Conservation (phyloP, 2,329 filamentous ascomycete species). For the Aspergillus aculeatus region DNA sequence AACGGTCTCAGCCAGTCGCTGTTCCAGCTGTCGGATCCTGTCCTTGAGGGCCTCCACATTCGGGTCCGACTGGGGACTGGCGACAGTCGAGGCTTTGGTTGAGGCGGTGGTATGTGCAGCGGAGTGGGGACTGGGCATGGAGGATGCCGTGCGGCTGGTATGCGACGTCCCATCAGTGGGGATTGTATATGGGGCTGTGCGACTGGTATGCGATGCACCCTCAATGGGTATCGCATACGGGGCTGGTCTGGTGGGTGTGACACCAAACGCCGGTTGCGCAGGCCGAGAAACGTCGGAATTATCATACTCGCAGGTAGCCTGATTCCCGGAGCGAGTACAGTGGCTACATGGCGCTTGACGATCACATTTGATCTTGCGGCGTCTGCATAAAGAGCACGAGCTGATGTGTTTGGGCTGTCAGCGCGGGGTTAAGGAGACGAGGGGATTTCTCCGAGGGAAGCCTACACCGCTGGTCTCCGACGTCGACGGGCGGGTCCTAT, state of each 20-base stretch:
- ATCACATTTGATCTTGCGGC: slow-evolving; percentile 63
- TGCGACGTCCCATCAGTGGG: slow-evolving; percentile 1
- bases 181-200: not conserved
- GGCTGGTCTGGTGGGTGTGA: not conserved
- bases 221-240: not conserved
- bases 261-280: slow-evolving; percentile 1
- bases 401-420: slow-evolving; percentile 30
- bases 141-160: slow-evolving; percentile 8
- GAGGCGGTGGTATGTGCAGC: slow-evolving; percentile 11
- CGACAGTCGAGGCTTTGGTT: slow-evolving; percentile 22
- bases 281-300: slow-evolving; percentile 5
- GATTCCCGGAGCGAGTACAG: slow-evolving; percentile 48
- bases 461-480: slow-evolving; percentile 48
- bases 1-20: slow-evolving; percentile 37
- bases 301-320: slow-evolving; percentile 22
- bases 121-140: slow-evolving; percentile 10
- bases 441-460: slow-evolving; percentile 3
- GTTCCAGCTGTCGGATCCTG: slow-evolving; percentile 47
- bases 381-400: slow-evolving; percentile 58
- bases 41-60: slow-evolving; percentile 42
- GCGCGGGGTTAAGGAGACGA: not conserved
- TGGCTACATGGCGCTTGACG: slow-evolving; percentile 59
- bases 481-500: slow-evolving; percentile 36
- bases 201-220: slow-evolving; percentile 2
- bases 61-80: slow-evolving; percentile 21